Conservation (phyloP, 2,329 filamentous ascomycete genomes). For the Rhynchosporium graminicola region DNA sequence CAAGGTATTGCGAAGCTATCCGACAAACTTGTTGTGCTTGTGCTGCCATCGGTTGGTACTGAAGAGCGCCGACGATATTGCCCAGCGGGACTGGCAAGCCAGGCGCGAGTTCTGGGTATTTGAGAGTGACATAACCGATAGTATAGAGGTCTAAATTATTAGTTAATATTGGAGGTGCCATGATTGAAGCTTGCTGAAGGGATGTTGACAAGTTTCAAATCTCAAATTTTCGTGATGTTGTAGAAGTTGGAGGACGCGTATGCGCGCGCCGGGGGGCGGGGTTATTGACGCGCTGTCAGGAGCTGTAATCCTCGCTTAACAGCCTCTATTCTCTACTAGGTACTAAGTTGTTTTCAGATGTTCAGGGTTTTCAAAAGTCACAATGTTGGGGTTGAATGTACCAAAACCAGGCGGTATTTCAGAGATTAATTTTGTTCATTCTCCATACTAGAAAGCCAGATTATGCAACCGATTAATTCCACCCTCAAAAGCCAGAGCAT, state of each 20-base stretch:
- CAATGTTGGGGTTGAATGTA: not conserved
- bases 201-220: too few species aligned
- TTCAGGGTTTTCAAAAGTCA: not conserved
- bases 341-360: conserved; percentile 1
- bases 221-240: not conserved
- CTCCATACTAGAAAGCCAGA: not conserved
- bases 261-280: not conserved
- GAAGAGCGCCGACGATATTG: conserved; percentile 30
- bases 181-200: conserved; percentile 9
- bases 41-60: conserved; percentile 13
- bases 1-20: conserved; percentile 34
- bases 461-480: not conserved
- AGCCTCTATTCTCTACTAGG: not conserved
- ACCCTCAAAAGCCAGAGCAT: not conserved
- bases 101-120: conserved; percentile 27
- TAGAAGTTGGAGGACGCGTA: not conserved
- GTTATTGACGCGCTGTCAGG: not conserved
- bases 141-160: conserved; percentile 28
- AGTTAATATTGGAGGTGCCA: conserved; percentile 31
- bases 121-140: conserved; percentile 31
- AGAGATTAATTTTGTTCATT: not conserved
- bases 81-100: conserved; percentile 21
- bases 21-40: conserved; percentile 31
- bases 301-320: not conserved
- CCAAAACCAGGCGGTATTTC: not conserved